phyloP scores from a whole-genome alignment of 2,329 filamentous ascomycete genomes.

The Volutella citrinella region DNA sequence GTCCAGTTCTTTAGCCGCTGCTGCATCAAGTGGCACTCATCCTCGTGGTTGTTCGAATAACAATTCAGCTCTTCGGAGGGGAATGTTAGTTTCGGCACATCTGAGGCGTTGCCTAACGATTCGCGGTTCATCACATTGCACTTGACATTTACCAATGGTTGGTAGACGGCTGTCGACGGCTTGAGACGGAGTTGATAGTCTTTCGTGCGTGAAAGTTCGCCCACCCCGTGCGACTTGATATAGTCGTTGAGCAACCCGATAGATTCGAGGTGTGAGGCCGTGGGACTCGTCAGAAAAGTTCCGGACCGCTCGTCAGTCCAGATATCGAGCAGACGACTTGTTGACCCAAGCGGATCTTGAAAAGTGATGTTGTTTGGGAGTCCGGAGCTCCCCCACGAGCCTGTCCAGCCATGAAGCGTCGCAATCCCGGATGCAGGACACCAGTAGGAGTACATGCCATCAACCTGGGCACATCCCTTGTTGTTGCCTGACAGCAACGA shows the following conservation, averaged over 20 bases:
- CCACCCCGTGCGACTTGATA: neutral
- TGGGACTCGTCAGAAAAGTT: neutral
- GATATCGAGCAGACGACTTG: constrained; percentile 1
- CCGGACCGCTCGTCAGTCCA: neutral
- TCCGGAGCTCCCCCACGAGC: constrained; percentile 1
- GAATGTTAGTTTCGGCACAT: neutral
- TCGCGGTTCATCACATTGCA: constrained; percentile 5
- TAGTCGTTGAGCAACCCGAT: constrained; percentile 2
- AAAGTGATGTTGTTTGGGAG: constrained; percentile 4
- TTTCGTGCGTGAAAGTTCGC: neutral
- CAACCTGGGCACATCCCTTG: neutral
- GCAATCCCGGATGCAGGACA: constrained; percentile 2
- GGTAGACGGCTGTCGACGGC: neutral
- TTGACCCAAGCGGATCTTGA: constrained; percentile 1
- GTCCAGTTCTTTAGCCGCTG: neutral
- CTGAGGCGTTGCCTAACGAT: neutral
- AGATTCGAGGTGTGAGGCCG: neutral
- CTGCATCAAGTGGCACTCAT: neutral
- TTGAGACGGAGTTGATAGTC: neutral
- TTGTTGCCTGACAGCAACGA: neutral
- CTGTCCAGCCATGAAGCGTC: neutral
- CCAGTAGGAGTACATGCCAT: neutral
- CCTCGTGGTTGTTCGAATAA: neutral
- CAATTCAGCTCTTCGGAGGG: neutral
- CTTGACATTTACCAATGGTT: constrained; percentile 2